Evolutionary conservation across 1,284 basidiomycete species (phyloP).

Genomic region (Meripilus lineatus): DNA sequence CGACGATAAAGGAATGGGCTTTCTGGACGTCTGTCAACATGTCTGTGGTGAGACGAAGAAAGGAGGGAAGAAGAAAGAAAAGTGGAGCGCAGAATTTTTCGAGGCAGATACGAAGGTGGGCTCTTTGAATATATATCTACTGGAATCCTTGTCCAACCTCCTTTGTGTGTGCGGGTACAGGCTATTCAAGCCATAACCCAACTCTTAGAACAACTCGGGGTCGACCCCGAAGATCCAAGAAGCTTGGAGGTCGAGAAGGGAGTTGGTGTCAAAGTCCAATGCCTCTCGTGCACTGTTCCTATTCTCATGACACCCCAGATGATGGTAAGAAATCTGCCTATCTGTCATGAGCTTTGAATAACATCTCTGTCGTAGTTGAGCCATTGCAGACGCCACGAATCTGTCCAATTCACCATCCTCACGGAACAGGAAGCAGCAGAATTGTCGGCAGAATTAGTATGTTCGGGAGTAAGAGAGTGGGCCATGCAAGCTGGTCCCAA

Average conservation of each 20-base stretch:
- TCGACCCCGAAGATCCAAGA: conserved; percentile 28
- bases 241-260: conserved; percentile 21
- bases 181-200: conserved; percentile 37
- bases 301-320: conserved; percentile 46
- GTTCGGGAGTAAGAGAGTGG: conserved; percentile 22
- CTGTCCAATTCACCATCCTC: conserved; percentile 39
- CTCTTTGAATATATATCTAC: no score
- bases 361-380: conserved; percentile 36
- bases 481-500: conserved; percentile 13
- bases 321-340: conserved; percentile 35
- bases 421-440: conserved; percentile 19
- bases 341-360: conserved; percentile 4
- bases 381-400: conserved; percentile 59
- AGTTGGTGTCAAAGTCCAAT: conserved; percentile 36
- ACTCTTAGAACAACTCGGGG: conserved; percentile 28
- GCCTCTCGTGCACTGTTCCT: conserved; percentile 45
- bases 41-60: conserved; percentile 35
- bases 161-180: conserved; percentile 24
- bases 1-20: conserved; percentile 41
- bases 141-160: neutral
- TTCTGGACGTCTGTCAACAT: conserved; percentile 52
- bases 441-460: conserved; percentile 12
- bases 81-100: conserved; percentile 49
- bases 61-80: conserved; percentile 25
- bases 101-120: conserved; percentile 51